These are phyloP conservation scores for Hypholoma sublateritium DNA, from an alignment of 768 basidiomycete genomes.

Conservation along the genomic window DNA sequence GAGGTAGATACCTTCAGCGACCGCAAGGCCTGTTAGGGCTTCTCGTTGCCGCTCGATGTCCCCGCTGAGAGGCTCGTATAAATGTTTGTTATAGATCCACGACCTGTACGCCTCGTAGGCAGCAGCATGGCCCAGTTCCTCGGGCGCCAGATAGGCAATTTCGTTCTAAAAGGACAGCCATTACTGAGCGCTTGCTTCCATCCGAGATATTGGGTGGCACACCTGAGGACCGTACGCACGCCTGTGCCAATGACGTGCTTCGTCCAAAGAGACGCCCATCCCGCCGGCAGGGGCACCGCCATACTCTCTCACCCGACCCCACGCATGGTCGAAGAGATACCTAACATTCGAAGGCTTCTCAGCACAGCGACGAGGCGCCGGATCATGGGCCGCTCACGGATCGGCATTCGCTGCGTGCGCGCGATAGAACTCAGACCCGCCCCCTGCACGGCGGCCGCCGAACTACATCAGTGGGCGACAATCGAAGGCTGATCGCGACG, in stretches of 20 bases:
- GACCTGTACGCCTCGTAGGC: conserved; percentile 76
- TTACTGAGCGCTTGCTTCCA: background rate
- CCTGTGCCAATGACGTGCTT: conserved; percentile 66
- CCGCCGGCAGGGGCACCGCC: conserved; percentile 28
- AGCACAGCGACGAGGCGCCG: conserved; percentile 15
- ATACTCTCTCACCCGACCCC: conserved; percentile 45
- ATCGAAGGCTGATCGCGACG: conserved; percentile 23
- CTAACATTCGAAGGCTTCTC: conserved; percentile 37
- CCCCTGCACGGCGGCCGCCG: conserved; percentile 41
- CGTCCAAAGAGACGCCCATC: conserved; percentile 53
- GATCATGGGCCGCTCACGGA: conserved; percentile 42
- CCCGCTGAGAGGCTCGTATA: conserved; percentile 56
- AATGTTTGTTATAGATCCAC: conserved; percentile 57
- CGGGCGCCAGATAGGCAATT: conserved; percentile 47
- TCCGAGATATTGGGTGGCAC: conserved; percentile 19
- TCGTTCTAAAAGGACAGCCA: conserved; percentile 40
- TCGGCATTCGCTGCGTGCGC: conserved; percentile 59
- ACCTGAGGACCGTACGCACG: conserved; percentile 66
- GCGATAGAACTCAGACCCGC: conserved; percentile 60
- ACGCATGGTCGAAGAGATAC: conserved; percentile 55
- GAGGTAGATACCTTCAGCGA: conserved; percentile 59
- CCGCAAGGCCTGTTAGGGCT: conserved; percentile 63
- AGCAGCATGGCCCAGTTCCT: conserved; percentile 73
- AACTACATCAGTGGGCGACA: conserved; percentile 14
- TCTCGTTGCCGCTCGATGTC: conserved; percentile 65